Base-by-base conservation (phyloP, 352 stramenopile species). In the Pythium apleroticum region DNA sequence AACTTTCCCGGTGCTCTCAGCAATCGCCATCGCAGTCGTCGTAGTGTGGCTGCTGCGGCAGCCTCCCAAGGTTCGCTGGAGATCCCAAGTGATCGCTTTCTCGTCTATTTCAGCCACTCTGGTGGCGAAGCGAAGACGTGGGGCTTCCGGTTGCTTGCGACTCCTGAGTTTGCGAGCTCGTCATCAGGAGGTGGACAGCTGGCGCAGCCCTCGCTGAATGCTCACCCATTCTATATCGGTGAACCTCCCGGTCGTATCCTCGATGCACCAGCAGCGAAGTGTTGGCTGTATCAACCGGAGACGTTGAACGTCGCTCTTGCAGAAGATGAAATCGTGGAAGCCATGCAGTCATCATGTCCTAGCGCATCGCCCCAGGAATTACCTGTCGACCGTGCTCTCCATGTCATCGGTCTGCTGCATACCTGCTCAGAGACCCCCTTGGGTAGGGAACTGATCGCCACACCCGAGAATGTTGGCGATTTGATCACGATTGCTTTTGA, bases 1-100 rank as follows among this genome's bases (percentile, higher is more conserved):
- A 90, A 92, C 52, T 92, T 92, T 41, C 84, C 84, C 31, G 84
- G 84, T 19, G 80, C 78, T 30, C 74, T 89, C 56, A 91, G 78
- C 35, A 75, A 88, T 35, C 74, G 82, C 1, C 66, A 69, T 49
- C 74, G 78, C 60, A 60, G 75, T 68, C 56, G 70, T 59, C 52
- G 77, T 10, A 77, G 59, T 37, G 22, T 69, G 2, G 50, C 60
- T 7, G 57, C 46, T 10, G 65, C 65, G 4, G 7, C 68, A 0
- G 54, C 48, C 11, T 63, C 52, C 9, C 46, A 67, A 27, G 66
- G 71, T 43, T 68, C 74, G n/a, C 60, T 91, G 15, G 83, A 92
- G 31, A 88, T 95, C 31, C 73, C 75, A 4, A 77, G 72, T 5
- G 86, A 92, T 66, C 72, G 73, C 4, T 90, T 91, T 69, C 65